Evolutionary conservation across 768 basidiomycete species (phyloP).

Genomic region (Pleurotus ostreatus): DNA sequence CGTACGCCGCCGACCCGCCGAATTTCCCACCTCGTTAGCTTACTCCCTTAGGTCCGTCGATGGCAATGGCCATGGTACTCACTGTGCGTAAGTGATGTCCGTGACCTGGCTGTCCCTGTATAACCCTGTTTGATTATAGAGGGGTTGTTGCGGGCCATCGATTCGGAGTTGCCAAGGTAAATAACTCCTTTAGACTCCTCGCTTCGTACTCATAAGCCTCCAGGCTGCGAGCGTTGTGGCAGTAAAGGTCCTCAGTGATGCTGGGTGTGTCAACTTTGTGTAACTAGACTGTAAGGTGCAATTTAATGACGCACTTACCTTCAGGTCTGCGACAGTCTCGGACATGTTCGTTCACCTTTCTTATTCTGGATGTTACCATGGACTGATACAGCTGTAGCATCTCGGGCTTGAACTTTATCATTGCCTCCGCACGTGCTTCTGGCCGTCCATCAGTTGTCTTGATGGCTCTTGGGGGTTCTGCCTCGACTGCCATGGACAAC

Average conservation of each 20-base stretch:
- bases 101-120: background rate
- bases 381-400: slow-evolving; percentile 9
- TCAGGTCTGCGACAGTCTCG: slow-evolving; percentile 12
- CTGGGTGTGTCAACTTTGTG: slow-evolving; percentile 17
- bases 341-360: slow-evolving; percentile 19
- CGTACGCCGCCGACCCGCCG: background rate
- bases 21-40: too few relatives aligned
- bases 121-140: slow-evolving; percentile 10
- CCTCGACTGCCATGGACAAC: slow-evolving; percentile 22
- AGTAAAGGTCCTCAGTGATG: slow-evolving; percentile 37
- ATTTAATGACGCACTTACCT: background rate
- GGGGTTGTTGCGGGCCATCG: slow-evolving; percentile 31
- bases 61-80: slow-evolving; percentile 41
- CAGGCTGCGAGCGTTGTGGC: slow-evolving; percentile 27
- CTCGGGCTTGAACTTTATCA: slow-evolving; percentile 28
- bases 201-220: too few relatives aligned
- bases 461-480: slow-evolving; percentile 31
- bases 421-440: slow-evolving; percentile 12
- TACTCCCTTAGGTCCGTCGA: slow-evolving; percentile 14
- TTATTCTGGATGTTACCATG: background rate
- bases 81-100: slow-evolving; percentile 24
- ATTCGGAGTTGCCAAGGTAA: slow-evolving; percentile 29
- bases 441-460: slow-evolving; percentile 27
- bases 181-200: too few relatives aligned
- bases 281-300: background rate